phyloP scores from a whole-genome alignment of 1,139 yeast species.

The Yamadazyma trypodendri region DNA sequence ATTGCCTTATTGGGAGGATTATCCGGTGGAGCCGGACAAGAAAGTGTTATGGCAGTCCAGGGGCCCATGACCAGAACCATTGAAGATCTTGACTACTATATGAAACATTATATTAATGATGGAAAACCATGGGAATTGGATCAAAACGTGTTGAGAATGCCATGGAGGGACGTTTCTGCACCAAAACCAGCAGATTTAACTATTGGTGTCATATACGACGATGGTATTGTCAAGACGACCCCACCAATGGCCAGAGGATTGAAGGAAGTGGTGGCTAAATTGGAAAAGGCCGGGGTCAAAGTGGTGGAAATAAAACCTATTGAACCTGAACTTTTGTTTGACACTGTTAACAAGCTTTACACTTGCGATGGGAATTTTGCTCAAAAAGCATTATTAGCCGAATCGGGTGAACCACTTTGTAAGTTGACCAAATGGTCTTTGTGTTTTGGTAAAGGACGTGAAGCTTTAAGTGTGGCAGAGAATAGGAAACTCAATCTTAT shows the following conservation, averaged over 20 bases:
- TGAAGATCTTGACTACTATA: conserved; percentile 63
- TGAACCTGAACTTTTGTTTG: conserved; percentile 48
- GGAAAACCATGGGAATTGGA: conserved; percentile 75
- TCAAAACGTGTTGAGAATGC: conserved; percentile 51
- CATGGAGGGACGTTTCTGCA: conserved; percentile 56
- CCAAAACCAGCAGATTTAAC: conserved; percentile 42
- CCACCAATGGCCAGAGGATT: conserved; percentile 56
- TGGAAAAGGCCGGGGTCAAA: conserved; percentile 31
- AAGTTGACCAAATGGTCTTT: conserved; percentile 62
- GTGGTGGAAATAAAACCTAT: conserved; percentile 51
- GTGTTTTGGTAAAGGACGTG: conserved; percentile 57
- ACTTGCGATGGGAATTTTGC: conserved; percentile 60
- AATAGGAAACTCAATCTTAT: conserved; percentile 46
- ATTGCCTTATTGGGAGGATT: conserved; percentile 50
- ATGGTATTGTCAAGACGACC: conserved; percentile 38
- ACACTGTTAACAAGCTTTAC: conserved; percentile 50
- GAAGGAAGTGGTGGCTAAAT: conserved; percentile 26
- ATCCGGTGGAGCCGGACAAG: conserved; percentile 57
- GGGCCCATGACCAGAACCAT: conserved; percentile 66
- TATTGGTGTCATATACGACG: conserved; percentile 41
- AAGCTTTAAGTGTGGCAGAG: conserved; percentile 39
- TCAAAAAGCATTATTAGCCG: conserved; percentile 50
- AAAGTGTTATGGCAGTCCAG: conserved; percentile 55
- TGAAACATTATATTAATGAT: conserved; percentile 53
- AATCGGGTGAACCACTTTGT: conserved; percentile 64